Base-by-base conservation (phyloP, 1,284 basidiomycete species). In the Ustilago cynodontis region DNA sequence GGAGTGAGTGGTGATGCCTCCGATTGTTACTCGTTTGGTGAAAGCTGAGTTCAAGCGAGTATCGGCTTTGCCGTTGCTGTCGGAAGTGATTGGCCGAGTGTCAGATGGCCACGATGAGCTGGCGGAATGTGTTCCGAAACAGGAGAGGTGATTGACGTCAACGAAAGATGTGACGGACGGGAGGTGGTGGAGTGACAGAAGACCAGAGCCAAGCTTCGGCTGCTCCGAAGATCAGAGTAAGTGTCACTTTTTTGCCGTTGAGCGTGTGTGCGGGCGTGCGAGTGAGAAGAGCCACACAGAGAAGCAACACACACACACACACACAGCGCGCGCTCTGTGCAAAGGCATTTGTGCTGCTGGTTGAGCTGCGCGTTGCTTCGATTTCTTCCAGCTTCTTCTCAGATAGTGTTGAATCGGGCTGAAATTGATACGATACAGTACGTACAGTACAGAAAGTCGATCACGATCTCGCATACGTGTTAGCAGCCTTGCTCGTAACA, bases 301-400 rank as follows among this genome's bases (percentile, higher is more conserved):
- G 37, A 45, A 29, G 37, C 26, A 56, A 20, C 45, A 63, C n/a
- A 20, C 45, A 63, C 11, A 54, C 26, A 53, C 45, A 63, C n/a
- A 20, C 45, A 63, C 11, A 54, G 35, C 45, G 52, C 63, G 53
- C 53, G 53, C 53, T 16, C 39, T 41, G 54, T 45, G 54, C 35
- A 45, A 16, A 39, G 26, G 26, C 28, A 10, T 18, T 28, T 14
- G 1, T 11, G 11, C 3, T 2, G n/a, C 2, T 55, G 35, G 2
- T 3, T 39, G 33, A 16, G 11, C 57, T 59, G 57, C 57, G 57
- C 47, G 33, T 59, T 53, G 65, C 65, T 49, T 28, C 45, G 56
- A 26, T 65, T 64, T 66, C 70, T 71, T 71, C 70, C 64, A 71
- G 64, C 64, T 66, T 59, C 70, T 71, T 71, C 70, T 66, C 55